Conservation (phyloP, 371 early-diverging fungal genomes). For the Mortierella sp. region DNA sequence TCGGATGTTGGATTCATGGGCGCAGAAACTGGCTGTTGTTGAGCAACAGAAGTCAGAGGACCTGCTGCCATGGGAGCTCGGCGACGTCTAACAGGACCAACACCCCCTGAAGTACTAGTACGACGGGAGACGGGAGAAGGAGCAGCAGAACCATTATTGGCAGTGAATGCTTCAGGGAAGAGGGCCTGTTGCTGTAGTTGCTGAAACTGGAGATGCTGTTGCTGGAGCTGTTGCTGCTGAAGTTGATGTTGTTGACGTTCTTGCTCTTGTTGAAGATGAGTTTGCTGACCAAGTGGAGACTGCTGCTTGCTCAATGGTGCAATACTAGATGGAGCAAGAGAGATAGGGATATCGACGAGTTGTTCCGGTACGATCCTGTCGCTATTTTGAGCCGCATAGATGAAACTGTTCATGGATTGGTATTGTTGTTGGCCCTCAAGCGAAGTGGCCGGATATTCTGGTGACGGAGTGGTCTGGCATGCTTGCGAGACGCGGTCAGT, state of each 20-base stretch:
- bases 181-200: constrained; percentile 50
- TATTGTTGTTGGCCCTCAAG: constrained; percentile 33
- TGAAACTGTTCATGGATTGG: constrained; percentile 46
- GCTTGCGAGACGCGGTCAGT: constrained; percentile 32
- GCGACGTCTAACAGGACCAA: constrained; percentile 39
- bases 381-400: constrained; percentile 31
- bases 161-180: constrained; percentile 35
- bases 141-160: constrained; percentile 15
- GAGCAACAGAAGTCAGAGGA: constrained; percentile 23
- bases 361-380: constrained; percentile 51
- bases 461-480: constrained; percentile 28
- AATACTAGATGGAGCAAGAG: constrained; percentile 24
- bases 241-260: constrained; percentile 41
- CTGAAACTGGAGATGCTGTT: constrained; percentile 50
- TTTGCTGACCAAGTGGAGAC: constrained; percentile 14
- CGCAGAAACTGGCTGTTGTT: constrained; percentile 12
- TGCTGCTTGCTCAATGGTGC: constrained; percentile 11
- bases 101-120: constrained; percentile 39
- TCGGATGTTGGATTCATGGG: constrained; percentile 16
- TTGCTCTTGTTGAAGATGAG: constrained; percentile 37
- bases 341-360: constrained; percentile 47
- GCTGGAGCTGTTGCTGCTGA: constrained; percentile 43
- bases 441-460: constrained; percentile 20
- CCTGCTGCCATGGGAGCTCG: constrained; percentile 25
- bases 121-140: constrained; percentile 36